phyloP scores from a whole-genome alignment of 2,329 filamentous ascomycete species.

The Pseudocercospora macadamiae region DNA sequence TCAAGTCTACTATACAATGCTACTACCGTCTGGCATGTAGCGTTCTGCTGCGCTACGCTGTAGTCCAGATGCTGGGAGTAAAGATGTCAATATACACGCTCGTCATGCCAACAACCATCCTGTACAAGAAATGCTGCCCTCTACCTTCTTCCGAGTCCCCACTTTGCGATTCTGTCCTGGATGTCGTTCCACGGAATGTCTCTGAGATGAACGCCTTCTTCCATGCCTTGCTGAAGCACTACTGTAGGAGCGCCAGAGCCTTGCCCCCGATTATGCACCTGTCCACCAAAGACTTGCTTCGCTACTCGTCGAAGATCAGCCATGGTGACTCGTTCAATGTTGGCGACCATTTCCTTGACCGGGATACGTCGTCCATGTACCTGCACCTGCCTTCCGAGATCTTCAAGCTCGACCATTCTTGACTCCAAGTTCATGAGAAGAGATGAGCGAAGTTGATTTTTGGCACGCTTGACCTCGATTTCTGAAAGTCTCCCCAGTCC shows the following conservation, averaged over 20 bases:
- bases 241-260: conserved; percentile 92
- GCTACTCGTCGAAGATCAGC: conserved; percentile 82
- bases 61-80: not conserved
- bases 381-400: conserved; percentile 91
- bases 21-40: not conserved
- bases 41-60: not conserved
- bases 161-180: conserved; percentile 79
- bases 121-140: not conserved
- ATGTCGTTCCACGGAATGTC: conserved; percentile 84
- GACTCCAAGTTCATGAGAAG: conserved; percentile 97
- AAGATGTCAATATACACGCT: conserved; percentile 1
- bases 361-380: conserved; percentile 93
- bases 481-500: conserved; percentile 73
- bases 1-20: conserved; percentile 1
- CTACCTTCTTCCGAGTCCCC: conserved; percentile 70
- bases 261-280: conserved; percentile 71
- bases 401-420: conserved; percentile 96
- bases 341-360: conserved; percentile 87
- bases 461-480: conserved; percentile 84
- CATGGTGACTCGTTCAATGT: conserved; percentile 81
- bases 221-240: conserved; percentile 87
- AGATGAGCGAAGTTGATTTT: conserved; percentile 90
- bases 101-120: not conserved
- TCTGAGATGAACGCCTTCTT: conserved; percentile 68
- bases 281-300: conserved; percentile 72